Evolutionary conservation across 352 stramenopile genomes (phyloP).

Genomic region (Saprolegnia parasitica): DNA sequence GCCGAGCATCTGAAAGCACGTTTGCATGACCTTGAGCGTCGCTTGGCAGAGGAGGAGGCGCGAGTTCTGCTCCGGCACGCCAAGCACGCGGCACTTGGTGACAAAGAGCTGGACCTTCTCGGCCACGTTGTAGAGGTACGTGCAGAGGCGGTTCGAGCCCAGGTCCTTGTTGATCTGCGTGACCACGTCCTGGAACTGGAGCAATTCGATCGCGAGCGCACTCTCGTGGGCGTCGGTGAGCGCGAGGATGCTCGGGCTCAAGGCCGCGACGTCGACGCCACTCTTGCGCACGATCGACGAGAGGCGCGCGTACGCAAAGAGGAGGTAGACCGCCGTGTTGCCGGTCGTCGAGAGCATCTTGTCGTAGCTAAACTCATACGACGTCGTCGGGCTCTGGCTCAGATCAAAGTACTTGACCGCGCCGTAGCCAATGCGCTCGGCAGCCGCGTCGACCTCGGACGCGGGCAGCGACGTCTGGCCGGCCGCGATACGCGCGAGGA

Average conservation of each 20-base stretch:
- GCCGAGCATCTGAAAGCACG: constrained; percentile 90
- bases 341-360: constrained; percentile 99
- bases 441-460: constrained; percentile 91
- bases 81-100: constrained; percentile 96
- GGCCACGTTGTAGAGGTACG: constrained; percentile 96
- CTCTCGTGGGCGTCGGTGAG: constrained; percentile 80
- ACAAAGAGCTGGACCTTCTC: constrained; percentile 98
- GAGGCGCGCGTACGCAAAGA: constrained; percentile 98
- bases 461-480: constrained; percentile 81
- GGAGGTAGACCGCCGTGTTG: constrained; percentile 99
- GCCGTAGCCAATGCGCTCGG: constrained; percentile 96
- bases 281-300: constrained; percentile 96
- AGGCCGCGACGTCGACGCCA: constrained; percentile 73
- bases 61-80: constrained; percentile 91
- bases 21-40: constrained; percentile 93
- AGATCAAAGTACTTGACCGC: constrained; percentile 99
- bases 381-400: constrained; percentile 94
- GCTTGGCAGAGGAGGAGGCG: constrained; percentile 95
- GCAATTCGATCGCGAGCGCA: constrained; percentile 91
- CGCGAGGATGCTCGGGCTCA: constrained; percentile 60
- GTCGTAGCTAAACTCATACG: constrained; percentile 99
- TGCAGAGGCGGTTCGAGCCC: constrained; percentile 96
- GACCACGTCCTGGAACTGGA: constrained; percentile 95
- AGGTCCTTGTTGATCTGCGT: constrained; percentile 93
- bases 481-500: constrained; percentile 90